Base-by-base conservation (phyloP, 2,329 filamentous ascomycete genomes). In the Lomentospora prolificans region DNA sequence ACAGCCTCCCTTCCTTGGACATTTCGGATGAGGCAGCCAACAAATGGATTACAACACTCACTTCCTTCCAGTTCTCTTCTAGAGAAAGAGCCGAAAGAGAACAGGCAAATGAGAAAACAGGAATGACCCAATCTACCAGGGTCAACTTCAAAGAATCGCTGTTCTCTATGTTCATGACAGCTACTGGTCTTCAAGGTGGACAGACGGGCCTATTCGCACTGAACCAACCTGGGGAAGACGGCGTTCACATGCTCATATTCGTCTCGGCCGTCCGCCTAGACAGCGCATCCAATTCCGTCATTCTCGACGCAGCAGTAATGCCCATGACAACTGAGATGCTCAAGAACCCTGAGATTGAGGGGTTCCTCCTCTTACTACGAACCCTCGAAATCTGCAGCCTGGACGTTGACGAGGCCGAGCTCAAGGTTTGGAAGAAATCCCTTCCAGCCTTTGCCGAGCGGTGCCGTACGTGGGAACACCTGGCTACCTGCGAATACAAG, bases 351-450 rank as follows among this genome's bases (percentile, higher is more conserved):
- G 57, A 76, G 48, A 59, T 77, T 14, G 64, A 70, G 17, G 58
- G 63, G 0, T 76, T 77, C 59, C 63, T 77, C 3, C 59, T 71
- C 3, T 36, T 72, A 1, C 58, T 73, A 1, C 64, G 66, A 12
- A 63, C 65, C 8, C 62, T 74, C 0, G 66, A 72, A 50, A 60
- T 73, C n/a, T 63, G 53, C 0, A 70, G 77, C 3, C 66, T 75
- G 27, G 78, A 80, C 9, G 76, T 72, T n/a, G 85, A 87, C 36
- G 69, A 89, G 2, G 65, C 76, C 1, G 53, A 55, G 41, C 41
- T 55, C n/a, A 31, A 50, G 53, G 65, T 77, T 8, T 79, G 75
- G 77, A 77, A 77, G 61, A 68, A 65, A 36, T 55, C 64, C 1
- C 62, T 79, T 3, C 75, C 75, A 0, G 67, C 71, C 0, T 58